These are phyloP conservation scores for Penicillium paxilli DNA, from an alignment of 495 filamentous ascomycete species.

Conservation along the genomic window DNA sequence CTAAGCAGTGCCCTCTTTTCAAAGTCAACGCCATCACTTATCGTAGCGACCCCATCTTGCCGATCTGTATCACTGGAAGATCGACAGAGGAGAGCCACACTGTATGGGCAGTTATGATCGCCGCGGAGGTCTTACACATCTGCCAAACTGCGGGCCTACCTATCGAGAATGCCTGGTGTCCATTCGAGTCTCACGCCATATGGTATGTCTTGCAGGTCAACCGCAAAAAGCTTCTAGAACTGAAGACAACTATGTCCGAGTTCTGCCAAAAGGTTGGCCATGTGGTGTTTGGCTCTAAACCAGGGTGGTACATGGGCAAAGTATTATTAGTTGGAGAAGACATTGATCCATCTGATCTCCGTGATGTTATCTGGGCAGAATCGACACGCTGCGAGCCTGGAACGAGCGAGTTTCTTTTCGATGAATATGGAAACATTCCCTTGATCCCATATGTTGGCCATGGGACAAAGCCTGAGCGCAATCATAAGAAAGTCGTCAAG, in stretches of 20 bases:
- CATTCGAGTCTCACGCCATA: constrained; percentile 28
- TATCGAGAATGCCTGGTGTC: constrained; percentile 21
- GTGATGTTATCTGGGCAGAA: constrained; percentile 33
- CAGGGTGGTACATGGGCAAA: constrained; percentile 26
- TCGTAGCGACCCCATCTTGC: constrained; percentile 32
- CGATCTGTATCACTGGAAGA: constrained; percentile 28
- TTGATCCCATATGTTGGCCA: constrained; percentile 31
- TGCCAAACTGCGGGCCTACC: constrained; percentile 27
- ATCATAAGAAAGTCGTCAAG: constrained; percentile 16
- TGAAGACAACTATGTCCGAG: constrained; percentile 22
- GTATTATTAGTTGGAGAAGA: constrained; percentile 29
- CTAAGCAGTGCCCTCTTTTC: constrained; percentile 27
- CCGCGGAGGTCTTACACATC: constrained; percentile 32
- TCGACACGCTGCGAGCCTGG: constrained; percentile 31
- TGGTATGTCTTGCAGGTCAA: constrained; percentile 32
- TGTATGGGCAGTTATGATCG: constrained; percentile 22
- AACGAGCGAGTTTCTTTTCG: constrained; percentile 27
- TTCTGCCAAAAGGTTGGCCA: constrained; percentile 22
- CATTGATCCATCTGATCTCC: constrained; percentile 24
- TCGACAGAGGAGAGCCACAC: constrained; percentile 35
- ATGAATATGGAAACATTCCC: constrained; percentile 23
- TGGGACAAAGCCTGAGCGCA: constrained; percentile 10
- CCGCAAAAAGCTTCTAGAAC: constrained; percentile 7
- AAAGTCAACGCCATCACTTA: constrained; percentile 40
- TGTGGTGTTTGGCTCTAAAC: constrained; percentile 25